A percentile compares a stretch with the other conserved stretches of the same genome.
Conservation (phyloP, 257 asterid genomes). For the Capsicum rhomboideum region DNA sequence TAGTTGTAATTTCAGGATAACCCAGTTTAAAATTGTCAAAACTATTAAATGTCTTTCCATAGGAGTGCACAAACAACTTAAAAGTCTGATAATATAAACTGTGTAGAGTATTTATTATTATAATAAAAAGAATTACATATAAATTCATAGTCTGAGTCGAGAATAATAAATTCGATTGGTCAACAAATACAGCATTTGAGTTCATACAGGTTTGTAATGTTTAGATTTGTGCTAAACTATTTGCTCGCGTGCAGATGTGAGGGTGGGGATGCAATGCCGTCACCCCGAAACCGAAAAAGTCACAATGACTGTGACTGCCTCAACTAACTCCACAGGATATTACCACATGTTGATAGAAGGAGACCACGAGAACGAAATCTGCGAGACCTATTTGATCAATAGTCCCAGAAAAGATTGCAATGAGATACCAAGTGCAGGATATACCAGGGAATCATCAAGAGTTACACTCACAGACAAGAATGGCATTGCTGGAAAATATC, state of each 20-base stretch:
- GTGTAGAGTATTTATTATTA: too few relatives aligned
- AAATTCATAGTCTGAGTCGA: background rate
- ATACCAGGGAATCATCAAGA: conserved; percentile 4
- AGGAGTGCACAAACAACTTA: background rate
- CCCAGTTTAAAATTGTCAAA: too few relatives aligned
- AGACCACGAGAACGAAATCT: conserved; percentile 38
- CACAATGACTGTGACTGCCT: conserved; percentile 23
- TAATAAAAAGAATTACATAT: background rate
- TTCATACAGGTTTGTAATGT: background rate
- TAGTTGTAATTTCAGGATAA: too few relatives aligned
- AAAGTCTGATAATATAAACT: background rate
- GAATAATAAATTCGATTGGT: background rate
- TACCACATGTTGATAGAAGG: conserved; percentile 32
- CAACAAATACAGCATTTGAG: background rate
- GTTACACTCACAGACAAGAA: conserved; percentile 25
- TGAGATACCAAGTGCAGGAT: conserved; percentile 16
- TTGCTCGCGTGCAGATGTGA: conserved; percentile 27
- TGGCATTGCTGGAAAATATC: conserved; percentile 24
- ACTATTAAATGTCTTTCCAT: too few relatives aligned
- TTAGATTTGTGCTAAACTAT: background rate
- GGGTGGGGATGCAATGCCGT: conserved; percentile 40
- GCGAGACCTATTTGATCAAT: conserved; percentile 24
- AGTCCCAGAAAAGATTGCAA: conserved; percentile 34
- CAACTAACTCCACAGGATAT: conserved; percentile 23
- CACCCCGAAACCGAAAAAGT: conserved; percentile 11